Evolutionary conservation across 1,284 basidiomycete species (phyloP).

Genomic region (Leccinum subfulvum): DNA sequence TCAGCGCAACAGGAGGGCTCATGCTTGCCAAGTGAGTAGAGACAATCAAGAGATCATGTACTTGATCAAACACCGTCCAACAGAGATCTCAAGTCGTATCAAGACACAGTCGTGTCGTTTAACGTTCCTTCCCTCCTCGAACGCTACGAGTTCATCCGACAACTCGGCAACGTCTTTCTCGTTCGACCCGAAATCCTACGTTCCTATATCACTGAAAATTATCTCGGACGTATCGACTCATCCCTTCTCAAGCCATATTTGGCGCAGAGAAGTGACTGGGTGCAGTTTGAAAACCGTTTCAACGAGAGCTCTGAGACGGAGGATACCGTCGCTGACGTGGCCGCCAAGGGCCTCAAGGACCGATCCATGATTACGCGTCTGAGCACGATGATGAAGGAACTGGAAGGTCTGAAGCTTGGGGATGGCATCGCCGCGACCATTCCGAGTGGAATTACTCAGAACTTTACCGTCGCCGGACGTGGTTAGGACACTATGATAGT

Average conservation of each 20-base stretch:
- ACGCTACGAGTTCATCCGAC: slow-evolving; percentile 97
- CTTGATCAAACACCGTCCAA: slow-evolving; percentile 5
- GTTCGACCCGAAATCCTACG: slow-evolving; percentile 91
- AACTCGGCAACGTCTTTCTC: slow-evolving; percentile 96
- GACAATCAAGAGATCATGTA: slow-evolving; percentile 1
- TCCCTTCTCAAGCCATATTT: slow-evolving; percentile 89
- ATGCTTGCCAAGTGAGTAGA: slow-evolving; percentile 91
- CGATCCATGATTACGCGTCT: slow-evolving; percentile 66
- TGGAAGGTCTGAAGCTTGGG: slow-evolving; percentile 65
- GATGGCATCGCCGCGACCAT: slow-evolving; percentile 59
- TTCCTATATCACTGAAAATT: slow-evolving; percentile 89
- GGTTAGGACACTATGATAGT: slow-evolving; percentile 18
- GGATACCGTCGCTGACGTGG: slow-evolving; percentile 38
- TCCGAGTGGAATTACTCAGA: slow-evolving; percentile 50
- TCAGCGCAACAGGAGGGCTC: slow-evolving; percentile 93
- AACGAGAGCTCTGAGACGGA: slow-evolving; percentile 55
- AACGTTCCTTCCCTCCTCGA: slow-evolving; percentile 83
- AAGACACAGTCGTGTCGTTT: slow-evolving; percentile 86
- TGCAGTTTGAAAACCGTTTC: slow-evolving; percentile 73
- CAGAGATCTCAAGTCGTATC: slow-evolving; percentile 95
- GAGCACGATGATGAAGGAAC: slow-evolving; percentile 81
- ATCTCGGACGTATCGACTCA: slow-evolving; percentile 89
- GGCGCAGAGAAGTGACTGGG: slow-evolving; percentile 87
- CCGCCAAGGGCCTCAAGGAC: slow-evolving; percentile 58
- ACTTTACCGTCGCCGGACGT: slow-evolving; percentile 45